Evolutionary conservation across 768 basidiomycete genomes (phyloP).

Genomic region (Dentipellis fragilis): DNA sequence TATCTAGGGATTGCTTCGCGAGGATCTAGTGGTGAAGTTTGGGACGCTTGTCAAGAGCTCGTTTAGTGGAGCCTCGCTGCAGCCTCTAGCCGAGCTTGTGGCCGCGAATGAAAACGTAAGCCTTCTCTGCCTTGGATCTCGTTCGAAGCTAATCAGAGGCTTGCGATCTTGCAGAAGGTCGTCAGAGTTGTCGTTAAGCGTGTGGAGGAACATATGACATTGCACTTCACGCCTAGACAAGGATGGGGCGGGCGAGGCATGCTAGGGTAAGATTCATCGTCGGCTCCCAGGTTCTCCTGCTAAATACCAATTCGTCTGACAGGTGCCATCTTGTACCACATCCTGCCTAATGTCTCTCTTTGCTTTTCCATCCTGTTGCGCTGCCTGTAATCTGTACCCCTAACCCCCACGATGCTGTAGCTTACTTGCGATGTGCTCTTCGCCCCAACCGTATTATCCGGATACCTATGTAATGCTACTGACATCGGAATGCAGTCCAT

Average conservation of each 20-base stretch:
- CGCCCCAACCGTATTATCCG: no score
- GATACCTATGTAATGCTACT: no score
- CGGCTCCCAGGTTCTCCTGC: not conserved
- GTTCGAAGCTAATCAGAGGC: not conserved
- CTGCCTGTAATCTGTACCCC: not conserved
- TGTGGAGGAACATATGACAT: conserved; percentile 29
- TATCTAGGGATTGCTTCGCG: conserved; percentile 53
- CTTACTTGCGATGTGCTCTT: no score
- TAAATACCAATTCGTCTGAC: not conserved
- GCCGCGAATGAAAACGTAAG: conserved; percentile 70
- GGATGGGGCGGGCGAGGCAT: conserved; percentile 86
- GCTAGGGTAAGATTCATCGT: conserved; percentile 46
- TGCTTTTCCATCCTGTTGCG: not conserved
- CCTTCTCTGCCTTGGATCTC: conserved; percentile 1
- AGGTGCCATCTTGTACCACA: conserved; percentile 12
- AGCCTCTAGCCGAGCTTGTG: conserved; percentile 67
- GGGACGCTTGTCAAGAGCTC: conserved; percentile 47
- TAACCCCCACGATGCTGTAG: not conserved
- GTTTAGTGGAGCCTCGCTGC: conserved; percentile 45
- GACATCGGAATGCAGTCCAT: no score
- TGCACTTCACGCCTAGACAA: conserved; percentile 57
- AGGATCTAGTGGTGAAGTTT: conserved; percentile 69
- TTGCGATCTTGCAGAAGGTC: conserved; percentile 34
- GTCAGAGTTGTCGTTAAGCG: conserved; percentile 52
- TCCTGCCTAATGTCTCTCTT: not conserved